These are phyloP conservation scores for Globisporangium canariense DNA, from an alignment of 352 stramenopile genomes.

Conservation along the genomic window DNA sequence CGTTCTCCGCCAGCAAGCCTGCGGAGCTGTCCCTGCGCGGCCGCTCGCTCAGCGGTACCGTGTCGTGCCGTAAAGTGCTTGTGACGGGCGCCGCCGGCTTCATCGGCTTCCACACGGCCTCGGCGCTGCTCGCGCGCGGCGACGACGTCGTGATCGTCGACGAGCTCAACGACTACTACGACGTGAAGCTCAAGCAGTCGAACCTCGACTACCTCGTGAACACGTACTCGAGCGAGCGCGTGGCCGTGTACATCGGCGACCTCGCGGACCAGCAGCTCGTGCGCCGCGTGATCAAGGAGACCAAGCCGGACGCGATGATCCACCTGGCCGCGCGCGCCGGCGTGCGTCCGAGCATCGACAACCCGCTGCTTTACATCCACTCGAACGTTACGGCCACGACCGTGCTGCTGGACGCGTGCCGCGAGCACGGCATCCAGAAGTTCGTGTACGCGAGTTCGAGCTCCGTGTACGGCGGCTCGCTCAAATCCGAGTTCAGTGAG, in stretches of 20 bases:
- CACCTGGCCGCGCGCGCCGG: slow-evolving; percentile 96
- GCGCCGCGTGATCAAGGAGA: slow-evolving; percentile 86
- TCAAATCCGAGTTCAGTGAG: slow-evolving; percentile 88
- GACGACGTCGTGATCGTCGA: slow-evolving; percentile 96
- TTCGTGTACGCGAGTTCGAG: slow-evolving; percentile 96
- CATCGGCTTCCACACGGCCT: slow-evolving; percentile 95
- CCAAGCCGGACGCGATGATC: slow-evolving; percentile 80
- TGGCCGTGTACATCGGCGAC: slow-evolving; percentile 88
- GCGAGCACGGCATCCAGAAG: slow-evolving; percentile 74
- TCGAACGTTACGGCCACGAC: slow-evolving; percentile 95
- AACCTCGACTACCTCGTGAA: slow-evolving; percentile 89
- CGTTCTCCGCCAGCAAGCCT: slow-evolving; percentile 22
- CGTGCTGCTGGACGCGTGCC: slow-evolving; percentile 90
- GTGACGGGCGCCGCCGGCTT: slow-evolving; percentile 96
- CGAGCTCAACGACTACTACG: slow-evolving; percentile 99
- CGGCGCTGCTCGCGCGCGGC: slow-evolving; percentile 79
- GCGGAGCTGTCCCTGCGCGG: slow-evolving; percentile 7
- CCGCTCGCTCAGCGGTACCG: slow-evolving; percentile 5
- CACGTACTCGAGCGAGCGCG: slow-evolving; percentile 47
- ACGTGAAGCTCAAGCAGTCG: slow-evolving; percentile 94
- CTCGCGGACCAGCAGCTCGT: slow-evolving; percentile 94
- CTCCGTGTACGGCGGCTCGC: slow-evolving; percentile 94
- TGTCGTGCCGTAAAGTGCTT: slow-evolving; percentile 17
- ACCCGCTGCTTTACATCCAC: slow-evolving; percentile 98
- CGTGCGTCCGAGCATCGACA: slow-evolving; percentile 96